A percentile compares a stretch with the other conserved stretches of the same genome.
Evolutionary conservation across 31 red algal species (phyloP).

Genomic region (Odonthalia washingtoniensis): DNA sequence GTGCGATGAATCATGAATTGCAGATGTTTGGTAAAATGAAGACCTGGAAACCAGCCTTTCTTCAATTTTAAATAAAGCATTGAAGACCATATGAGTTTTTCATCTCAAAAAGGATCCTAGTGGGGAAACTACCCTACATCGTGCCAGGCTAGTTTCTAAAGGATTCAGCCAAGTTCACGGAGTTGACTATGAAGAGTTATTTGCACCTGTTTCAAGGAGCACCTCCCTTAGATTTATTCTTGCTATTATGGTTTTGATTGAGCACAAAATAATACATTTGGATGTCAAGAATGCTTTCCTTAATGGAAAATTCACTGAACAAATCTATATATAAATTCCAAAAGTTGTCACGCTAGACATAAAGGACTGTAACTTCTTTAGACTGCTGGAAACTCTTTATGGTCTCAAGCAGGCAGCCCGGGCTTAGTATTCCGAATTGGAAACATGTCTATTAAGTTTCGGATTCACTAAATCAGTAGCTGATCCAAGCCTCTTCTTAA

Average conservation of each 20-base stretch:
- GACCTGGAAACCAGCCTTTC: constrained; percentile 8
- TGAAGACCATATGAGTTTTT: not conserved
- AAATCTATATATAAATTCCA: constrained; percentile 41
- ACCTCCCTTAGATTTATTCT: constrained; percentile 18
- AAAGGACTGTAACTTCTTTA: not conserved
- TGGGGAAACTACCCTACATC: not conserved
- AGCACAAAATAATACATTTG: constrained; percentile 8
- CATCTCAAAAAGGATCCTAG: constrained; percentile 23
- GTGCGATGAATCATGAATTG: constrained; percentile 4
- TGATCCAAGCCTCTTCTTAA: constrained; percentile 30
- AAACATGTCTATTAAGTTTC: not conserved
- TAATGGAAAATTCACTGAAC: constrained; percentile 38
- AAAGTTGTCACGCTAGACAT: not conserved
- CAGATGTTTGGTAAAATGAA: not conserved
- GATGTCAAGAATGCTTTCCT: constrained; percentile 59
- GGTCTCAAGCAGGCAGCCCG: constrained; percentile 21
- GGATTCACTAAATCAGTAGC: constrained; percentile 11
- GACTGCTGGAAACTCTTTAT: constrained; percentile 18
- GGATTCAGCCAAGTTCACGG: constrained; percentile 44
- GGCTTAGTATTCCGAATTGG: not conserved
- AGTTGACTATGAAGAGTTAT: constrained; percentile 51
- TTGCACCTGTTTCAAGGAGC: constrained; percentile 24
- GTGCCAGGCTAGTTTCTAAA: constrained; percentile 36
- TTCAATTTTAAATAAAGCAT: not conserved
- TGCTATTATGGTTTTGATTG: not conserved